Evolutionary conservation across 352 stramenopile genomes (phyloP).

Genomic region (Globisporangium solare): DNA sequence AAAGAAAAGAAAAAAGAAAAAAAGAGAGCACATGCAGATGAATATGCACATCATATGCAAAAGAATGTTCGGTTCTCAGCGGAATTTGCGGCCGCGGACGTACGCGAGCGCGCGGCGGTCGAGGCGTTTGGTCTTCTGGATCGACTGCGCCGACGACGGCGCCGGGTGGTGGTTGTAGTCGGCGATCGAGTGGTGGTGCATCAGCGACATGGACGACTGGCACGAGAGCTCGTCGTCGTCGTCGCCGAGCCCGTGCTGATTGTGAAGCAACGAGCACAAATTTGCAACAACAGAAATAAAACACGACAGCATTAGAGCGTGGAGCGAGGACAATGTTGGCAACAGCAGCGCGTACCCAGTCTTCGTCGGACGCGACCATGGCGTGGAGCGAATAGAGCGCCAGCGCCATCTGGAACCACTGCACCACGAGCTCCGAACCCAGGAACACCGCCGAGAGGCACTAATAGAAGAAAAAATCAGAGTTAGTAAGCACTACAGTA

Average conservation of each 20-base stretch:
- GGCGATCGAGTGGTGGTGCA: slow-evolving; percentile 57
- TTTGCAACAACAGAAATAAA: too few species aligned
- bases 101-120: slow-evolving; percentile 73
- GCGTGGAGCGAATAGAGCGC: slow-evolving; percentile 82
- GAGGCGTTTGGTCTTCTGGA: slow-evolving; percentile 78
- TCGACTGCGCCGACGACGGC: slow-evolving; percentile 55
- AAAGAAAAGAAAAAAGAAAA: not conserved
- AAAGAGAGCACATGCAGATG: too few species aligned
- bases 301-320: slow-evolving; percentile 4
- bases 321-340: too few species aligned
- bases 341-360: slow-evolving; percentile 82
- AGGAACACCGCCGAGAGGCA: slow-evolving; percentile 80
- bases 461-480: slow-evolving; percentile 18
- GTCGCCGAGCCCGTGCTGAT: slow-evolving; percentile 46
- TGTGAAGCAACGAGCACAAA: not conserved
- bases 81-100: slow-evolving; percentile 66
- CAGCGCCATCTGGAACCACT: slow-evolving; percentile 79
- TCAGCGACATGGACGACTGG: slow-evolving; percentile 37
- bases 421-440: slow-evolving; percentile 73
- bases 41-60: not conserved
- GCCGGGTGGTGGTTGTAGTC: slow-evolving; percentile 69
- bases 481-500: not conserved
- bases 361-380: slow-evolving; percentile 69
- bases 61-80: slow-evolving; percentile 20
- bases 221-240: slow-evolving; percentile 61